Base-by-base conservation (phyloP, 345 rosid genomes). In the Erodium maritimum region DNA sequence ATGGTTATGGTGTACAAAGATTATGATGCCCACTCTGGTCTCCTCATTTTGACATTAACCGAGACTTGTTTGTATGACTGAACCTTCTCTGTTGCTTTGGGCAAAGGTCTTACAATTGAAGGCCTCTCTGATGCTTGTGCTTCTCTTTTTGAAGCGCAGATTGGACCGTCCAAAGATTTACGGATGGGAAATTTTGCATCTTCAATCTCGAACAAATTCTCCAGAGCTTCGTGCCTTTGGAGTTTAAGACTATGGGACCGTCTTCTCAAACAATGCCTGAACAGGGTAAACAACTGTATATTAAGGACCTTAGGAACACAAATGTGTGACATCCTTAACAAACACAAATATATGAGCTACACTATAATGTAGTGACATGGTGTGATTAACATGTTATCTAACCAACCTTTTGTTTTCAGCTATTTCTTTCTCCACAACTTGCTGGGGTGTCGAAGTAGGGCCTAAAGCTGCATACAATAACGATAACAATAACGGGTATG, bases 61-160 rank as follows among this genome's bases (percentile, higher is more conserved):
- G 87, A 79, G 56, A 42, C 33, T 62, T 88, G 88, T 72, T 75
- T 80, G 78, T 79, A 88, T 52, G 85, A 83, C 24, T 78, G 75
- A 52, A 85, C 87, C 68, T 66, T 88, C 73, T 65, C 83, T 0
- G 14, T 14, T 34, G 88, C 86, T 71, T 60, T 78, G 23, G 85
- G 86, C n/a, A 52, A 52, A 16, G 83, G 79, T 70, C 93, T 73
- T 65, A 80, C 80, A 0, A 83, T 19, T 12, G 93, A 82, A 42
- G 75, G 58, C 64, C 79, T 80, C 34, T 17, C 62, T 3, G 62
- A 21, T 17, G 56, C 68, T 61, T 69, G 62, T 56, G 51, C 53
- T 46, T 21, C 57, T 62, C 22, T 52, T 51, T 3, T 16, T 10
- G 21, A 21, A 34, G 12, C 64, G 52, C 21, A 68, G 63, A 61